These are phyloP conservation scores for Euphrasia arctica DNA, from an alignment of 305 asterid genomes.

Conservation along the genomic window DNA sequence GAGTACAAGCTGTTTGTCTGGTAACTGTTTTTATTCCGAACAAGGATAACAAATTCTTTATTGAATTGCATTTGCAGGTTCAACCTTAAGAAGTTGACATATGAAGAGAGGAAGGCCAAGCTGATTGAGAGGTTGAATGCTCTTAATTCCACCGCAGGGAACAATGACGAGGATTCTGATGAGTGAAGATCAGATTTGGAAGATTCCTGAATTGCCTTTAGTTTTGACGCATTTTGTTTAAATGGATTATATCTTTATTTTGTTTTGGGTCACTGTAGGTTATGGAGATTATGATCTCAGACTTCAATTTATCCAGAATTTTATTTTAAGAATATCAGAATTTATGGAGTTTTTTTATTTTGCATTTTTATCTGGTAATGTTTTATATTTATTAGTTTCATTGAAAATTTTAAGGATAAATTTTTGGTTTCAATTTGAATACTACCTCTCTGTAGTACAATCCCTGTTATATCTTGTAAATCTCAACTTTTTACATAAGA, in stretches of 20 bases:
- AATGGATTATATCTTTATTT: neutral
- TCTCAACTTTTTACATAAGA: too few relatives aligned
- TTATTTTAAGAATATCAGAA: neutral
- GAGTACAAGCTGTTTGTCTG: too few relatives aligned
- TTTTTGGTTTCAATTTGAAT: too few relatives aligned
- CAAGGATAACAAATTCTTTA: neutral
- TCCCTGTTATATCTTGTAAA: too few relatives aligned
- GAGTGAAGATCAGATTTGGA: constrained; percentile 34
- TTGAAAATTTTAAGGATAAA: too few relatives aligned
- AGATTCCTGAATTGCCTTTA: constrained; percentile 1
- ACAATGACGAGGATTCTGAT: constrained; percentile 46
- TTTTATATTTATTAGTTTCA: too few relatives aligned
- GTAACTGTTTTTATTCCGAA: too few relatives aligned
- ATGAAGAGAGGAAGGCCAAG: constrained; percentile 68
- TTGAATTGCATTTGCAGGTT: constrained; percentile 34
- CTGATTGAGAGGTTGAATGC: constrained; percentile 78
- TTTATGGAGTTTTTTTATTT: too few relatives aligned
- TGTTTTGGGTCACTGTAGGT: neutral
- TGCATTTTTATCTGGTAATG: too few relatives aligned
- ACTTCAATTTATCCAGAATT: neutral
- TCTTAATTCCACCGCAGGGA: constrained; percentile 63
- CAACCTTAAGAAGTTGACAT: constrained; percentile 82
- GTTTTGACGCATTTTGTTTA: constrained; percentile 25
- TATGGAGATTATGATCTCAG: neutral
- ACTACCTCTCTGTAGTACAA: too few relatives aligned